A percentile compares a stretch with the other conserved stretches of the same genome.
Evolutionary conservation across 2,329 filamentous ascomycete genomes (phyloP).

Genomic region (Sporothrix curviconia): DNA sequence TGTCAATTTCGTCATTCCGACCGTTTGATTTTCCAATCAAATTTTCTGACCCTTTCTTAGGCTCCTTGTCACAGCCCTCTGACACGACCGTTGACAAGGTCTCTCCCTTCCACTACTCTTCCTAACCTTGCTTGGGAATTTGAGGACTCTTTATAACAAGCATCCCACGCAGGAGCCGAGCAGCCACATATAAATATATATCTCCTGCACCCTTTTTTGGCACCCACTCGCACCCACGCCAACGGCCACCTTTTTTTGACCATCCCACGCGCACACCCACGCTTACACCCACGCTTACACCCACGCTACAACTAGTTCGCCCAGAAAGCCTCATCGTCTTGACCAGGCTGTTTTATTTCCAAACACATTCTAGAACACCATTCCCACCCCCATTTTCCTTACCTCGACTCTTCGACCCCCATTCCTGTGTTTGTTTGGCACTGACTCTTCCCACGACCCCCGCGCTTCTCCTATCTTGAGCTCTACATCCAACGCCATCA

Average conservation of each 20-base stretch:
- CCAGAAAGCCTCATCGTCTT: slow-evolving; percentile 16
- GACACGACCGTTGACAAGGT: neutral
- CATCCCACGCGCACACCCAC: slow-evolving; percentile 17
- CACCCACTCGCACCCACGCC: slow-evolving; percentile 14
- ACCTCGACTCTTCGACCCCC: no score
- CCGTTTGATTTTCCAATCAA: neutral
- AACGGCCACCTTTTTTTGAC: slow-evolving; percentile 6
- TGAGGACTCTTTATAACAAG: neutral
- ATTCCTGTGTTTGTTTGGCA: no score
- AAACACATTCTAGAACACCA: neutral
- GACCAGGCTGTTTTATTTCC: neutral
- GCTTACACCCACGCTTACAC: slow-evolving; percentile 16
- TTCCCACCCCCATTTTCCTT: neutral
- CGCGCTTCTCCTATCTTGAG: neutral
- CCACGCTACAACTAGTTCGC: slow-evolving; percentile 15
- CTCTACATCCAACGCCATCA: neutral
- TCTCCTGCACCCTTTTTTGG: neutral
- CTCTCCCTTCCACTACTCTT: neutral
- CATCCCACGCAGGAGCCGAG: slow-evolving; percentile 12
- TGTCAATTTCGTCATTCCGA: neutral
- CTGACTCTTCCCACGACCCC: slow-evolving; percentile 23
- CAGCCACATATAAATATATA: slow-evolving; percentile 10
- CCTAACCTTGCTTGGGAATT: neutral
- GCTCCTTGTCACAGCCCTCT: neutral
- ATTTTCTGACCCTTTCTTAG: neutral